Base-by-base conservation (phyloP, 345 rosid genomes). In the Microthlaspi erraticum region DNA sequence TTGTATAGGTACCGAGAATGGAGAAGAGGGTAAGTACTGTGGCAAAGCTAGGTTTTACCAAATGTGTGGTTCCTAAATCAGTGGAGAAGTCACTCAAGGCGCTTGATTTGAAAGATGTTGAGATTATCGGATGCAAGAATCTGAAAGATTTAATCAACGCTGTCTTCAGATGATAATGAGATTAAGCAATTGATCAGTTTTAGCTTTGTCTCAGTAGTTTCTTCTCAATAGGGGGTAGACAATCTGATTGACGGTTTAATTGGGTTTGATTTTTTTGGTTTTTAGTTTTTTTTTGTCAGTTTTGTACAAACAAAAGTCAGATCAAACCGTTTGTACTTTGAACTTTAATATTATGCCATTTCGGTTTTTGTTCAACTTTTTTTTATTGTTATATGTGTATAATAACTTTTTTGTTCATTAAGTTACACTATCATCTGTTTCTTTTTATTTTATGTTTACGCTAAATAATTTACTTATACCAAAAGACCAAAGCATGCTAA, bases 31-130 rank as follows among this genome's bases (percentile, higher is more conserved):
- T 87, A 6, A 64, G 75, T 57, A 90, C 94, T 0, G 77, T 87
- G 16, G 96, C 92, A 37, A 83, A 88, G 79, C 82, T 93, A 29
- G 97, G 98, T 16, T 93, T 88, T 51, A 80, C 74, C 55, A 83
- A 74, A 79, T 90, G 98, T 44, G 76, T 93, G 13, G 86, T 93
- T 48, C 97, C 98, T 1, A 72, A 78, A 69, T 79, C 92, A 14
- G 85, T 82, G 26, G 85, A 72, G 78, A 83, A 78, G 54, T 77
- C 77, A 43, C 70, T 88, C 2, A 74, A 76, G 45, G 57, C 71
- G 58, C 45, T 78, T 10, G 78, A 65, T 73, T 67, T 76, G 7
- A 75, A 82, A 23, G 80, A 72, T 39, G 72, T 83, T 78, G 60
- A 78, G 76, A 67, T 93, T 3, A 37, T 88, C 0, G 92, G 96